Percentiles rank a stretch among this genome's conserved stretches.
phyloP scores from a whole-genome alignment of 2,329 filamentous ascomycete species.

The Cytospora piceicola region DNA sequence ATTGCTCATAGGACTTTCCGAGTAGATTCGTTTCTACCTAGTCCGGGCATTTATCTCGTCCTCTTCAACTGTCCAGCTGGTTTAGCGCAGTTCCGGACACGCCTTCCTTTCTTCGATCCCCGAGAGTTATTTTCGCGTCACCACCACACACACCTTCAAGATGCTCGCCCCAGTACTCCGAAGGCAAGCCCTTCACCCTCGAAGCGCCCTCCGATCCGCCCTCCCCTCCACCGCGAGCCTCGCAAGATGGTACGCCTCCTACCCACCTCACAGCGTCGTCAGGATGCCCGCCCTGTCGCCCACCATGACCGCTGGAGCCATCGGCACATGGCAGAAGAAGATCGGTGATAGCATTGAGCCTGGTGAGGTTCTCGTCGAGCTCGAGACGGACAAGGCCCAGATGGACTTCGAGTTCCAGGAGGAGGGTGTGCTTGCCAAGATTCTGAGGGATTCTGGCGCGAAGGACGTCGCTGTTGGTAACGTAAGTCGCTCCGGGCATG shows the following conservation, averaged over 20 bases:
- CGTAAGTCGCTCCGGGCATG: constrained; percentile 62
- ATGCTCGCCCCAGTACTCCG: constrained; percentile 69
- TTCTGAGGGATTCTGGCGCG: constrained; percentile 87
- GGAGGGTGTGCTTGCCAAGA: constrained; percentile 92
- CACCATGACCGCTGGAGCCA: constrained; percentile 96
- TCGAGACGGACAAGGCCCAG: constrained; percentile 99
- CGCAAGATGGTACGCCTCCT: constrained; percentile 75
- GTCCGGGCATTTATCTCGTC: constrained; percentile 17
- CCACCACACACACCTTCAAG: constrained; percentile 36
- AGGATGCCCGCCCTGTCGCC: constrained; percentile 98
- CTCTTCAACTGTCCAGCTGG: constrained; percentile 32
- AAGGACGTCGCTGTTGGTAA: constrained; percentile 95
- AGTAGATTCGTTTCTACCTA: constrained; percentile 24
- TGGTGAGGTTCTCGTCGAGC: constrained; percentile 95
- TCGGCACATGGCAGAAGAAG: constrained; percentile 98
- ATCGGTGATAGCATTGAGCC: constrained; percentile 83
- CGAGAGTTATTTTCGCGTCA: constrained; percentile 34
- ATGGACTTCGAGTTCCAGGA: constrained; percentile 99
- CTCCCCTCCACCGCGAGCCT: constrained; percentile 58
- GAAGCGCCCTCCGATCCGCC: constrained; percentile 54
- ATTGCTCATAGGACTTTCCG: constrained; percentile 15
- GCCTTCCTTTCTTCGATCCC: constrained; percentile 31
- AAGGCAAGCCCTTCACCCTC: constrained; percentile 62
- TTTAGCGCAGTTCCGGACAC: constrained; percentile 29
- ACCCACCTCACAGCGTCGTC: constrained; percentile 91